Conservation (phyloP, 768 basidiomycete species). For the Hericium erinaceus region DNA sequence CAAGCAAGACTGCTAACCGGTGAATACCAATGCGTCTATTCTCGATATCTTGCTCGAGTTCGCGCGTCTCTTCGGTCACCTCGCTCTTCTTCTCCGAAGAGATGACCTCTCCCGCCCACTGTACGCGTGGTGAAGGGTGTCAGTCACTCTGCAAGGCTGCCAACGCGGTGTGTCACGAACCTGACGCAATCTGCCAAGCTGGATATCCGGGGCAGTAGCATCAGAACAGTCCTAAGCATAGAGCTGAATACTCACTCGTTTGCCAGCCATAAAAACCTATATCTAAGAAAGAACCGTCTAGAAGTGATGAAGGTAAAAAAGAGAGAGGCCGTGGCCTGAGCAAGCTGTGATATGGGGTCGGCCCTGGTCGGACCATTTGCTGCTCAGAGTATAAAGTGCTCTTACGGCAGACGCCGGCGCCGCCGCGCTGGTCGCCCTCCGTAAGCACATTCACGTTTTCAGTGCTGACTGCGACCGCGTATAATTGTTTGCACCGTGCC, state of each 20-base stretch:
- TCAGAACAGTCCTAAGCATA: background rate
- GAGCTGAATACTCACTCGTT: background rate
- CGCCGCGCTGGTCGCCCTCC: background rate
- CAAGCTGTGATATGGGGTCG: too few relatives aligned
- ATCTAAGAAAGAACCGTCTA: background rate
- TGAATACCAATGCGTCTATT: constrained; percentile 63
- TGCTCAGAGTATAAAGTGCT: too few relatives aligned
- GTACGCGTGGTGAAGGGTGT: constrained; percentile 7
- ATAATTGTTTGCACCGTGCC: too few relatives aligned
- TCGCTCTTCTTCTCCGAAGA: constrained; percentile 74
- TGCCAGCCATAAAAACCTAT: background rate
- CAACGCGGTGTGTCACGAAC: constrained; percentile 26
- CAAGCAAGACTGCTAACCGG: constrained; percentile 33
- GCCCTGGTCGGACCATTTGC: too few relatives aligned
- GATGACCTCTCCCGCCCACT: constrained; percentile 91
- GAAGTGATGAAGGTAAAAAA: background rate
- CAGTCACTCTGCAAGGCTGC: constrained; percentile 3
- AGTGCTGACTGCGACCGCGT: too few relatives aligned
- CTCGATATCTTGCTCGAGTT: constrained; percentile 80
- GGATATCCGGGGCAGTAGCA: background rate
- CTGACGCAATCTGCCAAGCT: constrained; percentile 77
- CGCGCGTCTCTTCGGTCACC: constrained; percentile 70
- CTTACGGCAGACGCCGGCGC: too few relatives aligned
- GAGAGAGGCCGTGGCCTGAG: too few relatives aligned
- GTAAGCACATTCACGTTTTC: background rate